A percentile compares a stretch with the other conserved stretches of the same genome.
Conservation (phyloP, 805 yeast genomes). For the Candida maesae region DNA sequence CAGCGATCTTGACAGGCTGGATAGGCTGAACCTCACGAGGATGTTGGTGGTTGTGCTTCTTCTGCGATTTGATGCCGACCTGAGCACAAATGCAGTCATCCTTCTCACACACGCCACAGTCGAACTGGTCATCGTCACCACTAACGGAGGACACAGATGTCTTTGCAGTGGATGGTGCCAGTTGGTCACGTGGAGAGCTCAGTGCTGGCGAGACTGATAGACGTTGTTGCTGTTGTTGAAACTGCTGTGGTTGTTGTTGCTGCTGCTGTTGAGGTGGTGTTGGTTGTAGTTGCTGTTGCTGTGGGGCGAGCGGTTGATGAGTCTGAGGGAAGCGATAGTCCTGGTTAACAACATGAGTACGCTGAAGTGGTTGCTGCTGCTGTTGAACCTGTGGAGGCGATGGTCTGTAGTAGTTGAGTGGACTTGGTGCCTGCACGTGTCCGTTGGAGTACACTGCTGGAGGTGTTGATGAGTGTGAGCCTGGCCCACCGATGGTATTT, state of each 20-base stretch:
- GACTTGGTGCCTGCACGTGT: conserved; percentile 25
- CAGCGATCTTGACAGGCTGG: conserved; percentile 9
- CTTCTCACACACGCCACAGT: conserved; percentile 65
- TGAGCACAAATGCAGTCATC: conserved; percentile 66
- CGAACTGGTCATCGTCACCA: conserved; percentile 26
- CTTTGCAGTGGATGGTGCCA: conserved; percentile 16
- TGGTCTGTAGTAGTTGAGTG: conserved; percentile 46
- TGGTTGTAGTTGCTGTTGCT: conserved; percentile 4
- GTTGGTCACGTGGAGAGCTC: conserved; percentile 36
- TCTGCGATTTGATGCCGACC: conserved; percentile 28
- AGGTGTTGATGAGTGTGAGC: conserved; percentile 12
- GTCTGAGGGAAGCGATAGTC: conserved; percentile 2
- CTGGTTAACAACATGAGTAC: neutral
- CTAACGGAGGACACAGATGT: conserved; percentile 20
- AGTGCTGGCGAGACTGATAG: conserved; percentile 36
- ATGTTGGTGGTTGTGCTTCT: neutral
- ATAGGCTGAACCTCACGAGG: neutral
- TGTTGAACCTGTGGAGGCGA: conserved; percentile 21
- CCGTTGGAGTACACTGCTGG: conserved; percentile 26
- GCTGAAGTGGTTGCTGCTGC: neutral
- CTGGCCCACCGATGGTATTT: conserved; percentile 16
- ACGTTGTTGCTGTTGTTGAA: conserved; percentile 17
- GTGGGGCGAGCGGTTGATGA: conserved; percentile 32
- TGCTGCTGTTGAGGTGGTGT: conserved; percentile 23
- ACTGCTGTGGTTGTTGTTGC: conserved; percentile 1